These are phyloP conservation scores for Lactarius evosmus DNA, from an alignment of 768 basidiomycete genomes.

Conservation along the genomic window DNA sequence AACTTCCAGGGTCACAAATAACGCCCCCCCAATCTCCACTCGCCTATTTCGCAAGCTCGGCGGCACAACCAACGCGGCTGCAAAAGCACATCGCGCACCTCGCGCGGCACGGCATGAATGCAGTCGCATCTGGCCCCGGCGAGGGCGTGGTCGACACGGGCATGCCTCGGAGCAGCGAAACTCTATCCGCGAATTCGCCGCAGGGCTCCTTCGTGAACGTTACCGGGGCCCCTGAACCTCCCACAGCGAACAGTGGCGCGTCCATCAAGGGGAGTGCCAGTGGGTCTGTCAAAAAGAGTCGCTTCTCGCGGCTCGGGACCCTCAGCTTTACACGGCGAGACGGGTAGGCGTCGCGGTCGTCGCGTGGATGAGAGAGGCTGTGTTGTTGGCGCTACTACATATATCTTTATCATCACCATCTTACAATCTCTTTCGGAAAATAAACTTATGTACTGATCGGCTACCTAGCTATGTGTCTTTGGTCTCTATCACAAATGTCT, in stretches of 20 bases:
- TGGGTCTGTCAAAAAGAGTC: conserved; percentile 66
- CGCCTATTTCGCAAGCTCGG: conserved; percentile 28
- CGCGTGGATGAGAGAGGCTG: background rate
- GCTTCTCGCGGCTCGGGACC: conserved; percentile 75
- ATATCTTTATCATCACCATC: conserved; percentile 7
- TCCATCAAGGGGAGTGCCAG: conserved; percentile 64
- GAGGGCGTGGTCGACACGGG: conserved; percentile 38
- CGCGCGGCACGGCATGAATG: conserved; percentile 78
- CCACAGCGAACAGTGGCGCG: conserved; percentile 43
- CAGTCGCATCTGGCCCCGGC: conserved; percentile 73
- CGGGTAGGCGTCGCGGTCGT: conserved; percentile 22
- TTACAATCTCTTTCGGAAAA: background rate
- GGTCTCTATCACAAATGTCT: background rate
- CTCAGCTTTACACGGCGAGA: conserved; percentile 60
- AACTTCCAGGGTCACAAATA: conserved; percentile 45
- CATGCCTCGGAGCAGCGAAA: conserved; percentile 47
- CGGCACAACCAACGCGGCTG: conserved; percentile 61
- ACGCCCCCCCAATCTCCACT: conserved; percentile 43
- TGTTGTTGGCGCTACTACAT: background rate
- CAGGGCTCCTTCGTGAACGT: conserved; percentile 77
- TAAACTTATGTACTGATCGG: conserved; percentile 17
- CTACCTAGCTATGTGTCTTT: conserved; percentile 1
- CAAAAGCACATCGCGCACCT: conserved; percentile 80
- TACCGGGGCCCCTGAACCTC: conserved; percentile 42
- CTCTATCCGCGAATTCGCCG: conserved; percentile 62